Conservation (phyloP, 257 asterid species). For the Przewalskia tangutica region DNA sequence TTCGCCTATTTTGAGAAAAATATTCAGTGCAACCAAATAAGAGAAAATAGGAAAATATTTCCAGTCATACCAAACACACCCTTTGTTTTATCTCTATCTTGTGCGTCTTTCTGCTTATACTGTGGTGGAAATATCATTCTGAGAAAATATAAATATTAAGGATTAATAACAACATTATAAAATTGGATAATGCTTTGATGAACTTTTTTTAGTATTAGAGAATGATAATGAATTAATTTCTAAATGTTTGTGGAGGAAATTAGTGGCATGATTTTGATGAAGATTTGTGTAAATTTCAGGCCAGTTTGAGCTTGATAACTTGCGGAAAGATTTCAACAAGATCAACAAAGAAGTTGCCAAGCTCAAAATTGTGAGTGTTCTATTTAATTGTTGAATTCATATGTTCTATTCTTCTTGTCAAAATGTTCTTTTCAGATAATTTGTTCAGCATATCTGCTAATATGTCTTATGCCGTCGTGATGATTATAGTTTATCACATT, state of each 20-base stretch:
- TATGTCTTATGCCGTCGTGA: not conserved
- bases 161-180: not conserved
- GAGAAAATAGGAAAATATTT: no score
- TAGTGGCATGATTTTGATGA: not conserved
- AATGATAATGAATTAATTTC: not conserved
- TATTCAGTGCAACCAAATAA: no score
- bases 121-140: not conserved
- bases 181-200: not conserved
- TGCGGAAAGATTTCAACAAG: constrained; percentile 63
- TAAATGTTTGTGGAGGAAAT: not conserved
- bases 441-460: not conserved
- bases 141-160: not conserved
- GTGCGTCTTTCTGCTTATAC: not conserved
- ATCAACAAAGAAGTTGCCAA: constrained; percentile 63
- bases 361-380: constrained; percentile 60
- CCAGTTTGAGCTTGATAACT: constrained; percentile 67
- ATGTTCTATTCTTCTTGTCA: not conserved
- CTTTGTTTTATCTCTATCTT: not conserved
- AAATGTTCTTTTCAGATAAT: not conserved
- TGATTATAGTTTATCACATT: not conserved
- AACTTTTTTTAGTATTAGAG: not conserved
- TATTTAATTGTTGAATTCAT: not conserved
- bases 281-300: constrained; percentile 33
- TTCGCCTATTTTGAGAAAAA: no score
- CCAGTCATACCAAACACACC: no score